Evolutionary conservation across 495 filamentous ascomycete species (phyloP).

Genomic region (Neurospora sp.): DNA sequence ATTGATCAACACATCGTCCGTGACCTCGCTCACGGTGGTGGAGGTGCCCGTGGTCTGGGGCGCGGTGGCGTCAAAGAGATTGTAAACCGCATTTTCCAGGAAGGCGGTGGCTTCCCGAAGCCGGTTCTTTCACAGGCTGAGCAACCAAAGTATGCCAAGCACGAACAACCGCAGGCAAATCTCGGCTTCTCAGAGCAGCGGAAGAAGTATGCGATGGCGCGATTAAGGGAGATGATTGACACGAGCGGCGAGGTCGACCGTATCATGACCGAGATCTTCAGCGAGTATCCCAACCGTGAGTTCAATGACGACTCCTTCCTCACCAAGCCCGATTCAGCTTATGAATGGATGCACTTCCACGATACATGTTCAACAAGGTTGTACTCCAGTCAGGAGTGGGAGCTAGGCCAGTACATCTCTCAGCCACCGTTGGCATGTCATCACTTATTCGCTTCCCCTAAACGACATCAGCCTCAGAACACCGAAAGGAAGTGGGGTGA

Average conservation of each 20-base stretch:
- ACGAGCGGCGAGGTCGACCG: constrained; percentile 81
- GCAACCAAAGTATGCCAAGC: constrained; percentile 17
- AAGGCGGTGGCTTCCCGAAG: constrained; percentile 77
- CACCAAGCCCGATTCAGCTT: constrained; percentile 74
- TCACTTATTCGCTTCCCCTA: constrained; percentile 68
- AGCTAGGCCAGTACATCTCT: constrained; percentile 73
- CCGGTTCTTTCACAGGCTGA: constrained; percentile 19
- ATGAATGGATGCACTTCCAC: constrained; percentile 93
- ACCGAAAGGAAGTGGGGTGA: constrained; percentile 30
- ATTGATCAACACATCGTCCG: constrained; percentile 68
- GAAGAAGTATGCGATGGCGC: constrained; percentile 67
- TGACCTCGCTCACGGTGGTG: constrained; percentile 61
- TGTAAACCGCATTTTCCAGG: constrained; percentile 73
- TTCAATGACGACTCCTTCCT: constrained; percentile 90
- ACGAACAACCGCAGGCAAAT: constrained; percentile 40
- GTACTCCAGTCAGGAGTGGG: constrained; percentile 74
- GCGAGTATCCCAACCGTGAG: constrained; percentile 70
- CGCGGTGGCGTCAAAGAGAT: constrained; percentile 74
- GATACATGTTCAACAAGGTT: constrained; percentile 68
- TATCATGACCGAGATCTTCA: constrained; percentile 69
- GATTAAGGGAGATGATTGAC: constrained; percentile 81
- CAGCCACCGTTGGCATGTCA: constrained; percentile 85
- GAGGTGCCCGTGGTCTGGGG: constrained; percentile 65
- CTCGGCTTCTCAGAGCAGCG: constrained; percentile 60
- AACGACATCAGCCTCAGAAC: constrained; percentile 28